Conservation (phyloP, 192 early-diverging fungal species). For the Podila minutissima region DNA sequence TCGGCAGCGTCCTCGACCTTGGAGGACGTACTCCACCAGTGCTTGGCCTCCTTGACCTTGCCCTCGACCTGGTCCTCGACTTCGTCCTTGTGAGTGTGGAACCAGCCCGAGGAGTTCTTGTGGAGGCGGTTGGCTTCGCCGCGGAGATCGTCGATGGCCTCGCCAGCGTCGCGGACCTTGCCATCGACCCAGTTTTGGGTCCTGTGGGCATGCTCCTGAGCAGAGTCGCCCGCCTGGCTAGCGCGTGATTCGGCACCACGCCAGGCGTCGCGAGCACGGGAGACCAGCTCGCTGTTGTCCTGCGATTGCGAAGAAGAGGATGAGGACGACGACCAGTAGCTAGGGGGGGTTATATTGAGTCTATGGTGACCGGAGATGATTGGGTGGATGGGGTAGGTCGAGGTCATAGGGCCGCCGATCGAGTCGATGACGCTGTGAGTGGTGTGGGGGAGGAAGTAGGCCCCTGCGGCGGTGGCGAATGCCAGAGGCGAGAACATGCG, state of each 20-base stretch:
- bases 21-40: constrained; percentile 21
- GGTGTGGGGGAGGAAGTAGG: constrained; percentile 31
- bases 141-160: background rate
- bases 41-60: background rate
- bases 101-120: constrained; percentile 10
- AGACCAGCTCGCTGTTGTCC: constrained; percentile 17
- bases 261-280: constrained; percentile 35
- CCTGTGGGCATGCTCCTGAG: background rate
- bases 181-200: constrained; percentile 11
- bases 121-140: background rate
- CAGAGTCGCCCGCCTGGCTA: background rate
- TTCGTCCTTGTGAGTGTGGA: background rate
- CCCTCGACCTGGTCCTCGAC: background rate
- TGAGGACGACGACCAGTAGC: background rate
- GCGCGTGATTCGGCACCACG: constrained; percentile 10
- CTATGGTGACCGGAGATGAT: background rate
- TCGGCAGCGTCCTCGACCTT: background rate
- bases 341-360: background rate
- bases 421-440: constrained; percentile 35
- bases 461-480: constrained; percentile 37
- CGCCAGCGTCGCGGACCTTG: background rate
- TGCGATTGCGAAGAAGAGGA: background rate
- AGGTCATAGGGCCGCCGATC: constrained; percentile 11
- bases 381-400: background rate
- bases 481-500: constrained; percentile 43